Base-by-base conservation (phyloP, 352 stramenopile genomes). In the Pythium sp. region DNA sequence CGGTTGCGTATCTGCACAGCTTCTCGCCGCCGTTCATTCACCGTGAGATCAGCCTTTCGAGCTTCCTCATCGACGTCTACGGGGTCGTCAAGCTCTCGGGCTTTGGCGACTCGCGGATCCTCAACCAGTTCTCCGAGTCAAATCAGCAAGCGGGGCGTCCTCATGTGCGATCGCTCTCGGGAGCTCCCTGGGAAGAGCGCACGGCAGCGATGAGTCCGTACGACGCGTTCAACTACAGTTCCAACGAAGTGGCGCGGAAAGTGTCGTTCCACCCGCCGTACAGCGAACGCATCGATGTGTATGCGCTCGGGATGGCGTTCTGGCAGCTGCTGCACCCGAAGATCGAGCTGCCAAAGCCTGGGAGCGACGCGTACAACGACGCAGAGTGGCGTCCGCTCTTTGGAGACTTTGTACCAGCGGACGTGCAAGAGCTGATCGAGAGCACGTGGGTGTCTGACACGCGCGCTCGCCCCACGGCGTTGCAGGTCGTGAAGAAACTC, bases 21-120 rank as follows among this genome's bases (percentile, higher is more conserved):
- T 91, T 91, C 65, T 77, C 77, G 4, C 84, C 83, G 43, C 77
- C 82, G 0, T 91, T 94, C 69, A 65, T 94, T 14, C 85, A 93
- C 62, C 82, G 85, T 5, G 84, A 93, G 64, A 81, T 94, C 60
- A 90, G 85, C 49, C 84, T 86, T 2, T 73, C 72, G 60, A 94
- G 89, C 72, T 93, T 93, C 62, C 72, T 93, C 11, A 67, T 94
- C 32, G 84, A 91, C 72, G 66, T 62, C 5, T 73, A 90, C 34
- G 72, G 73, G 36, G 79, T 66, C 9, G 79, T 89, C 71, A 91
- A 90, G 54, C 77, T 91, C 54, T 87, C 83, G 7, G 83, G 89
- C 49, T 91, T 91, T 67, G 83, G 83, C 26, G 82, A 91, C 62
- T 89, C 82, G 38, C 76, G 82, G 1, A 79, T 77, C 6, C 69